Conservation (phyloP, 73 alveolate species). For the Durusdinium trenchii region DNA sequence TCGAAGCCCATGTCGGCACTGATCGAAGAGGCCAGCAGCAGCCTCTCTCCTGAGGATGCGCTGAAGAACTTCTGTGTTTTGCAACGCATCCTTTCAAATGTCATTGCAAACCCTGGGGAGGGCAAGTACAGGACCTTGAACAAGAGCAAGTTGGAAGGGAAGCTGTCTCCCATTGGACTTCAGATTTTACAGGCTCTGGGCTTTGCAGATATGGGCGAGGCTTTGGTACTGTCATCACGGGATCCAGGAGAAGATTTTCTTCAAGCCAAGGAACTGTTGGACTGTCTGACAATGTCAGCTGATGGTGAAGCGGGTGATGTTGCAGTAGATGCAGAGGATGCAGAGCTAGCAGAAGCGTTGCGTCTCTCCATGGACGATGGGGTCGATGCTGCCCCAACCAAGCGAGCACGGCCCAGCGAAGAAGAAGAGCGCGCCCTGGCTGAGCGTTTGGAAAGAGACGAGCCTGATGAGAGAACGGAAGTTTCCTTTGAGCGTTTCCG, state of each 20-base stretch:
- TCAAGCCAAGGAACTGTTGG: conserved; percentile 57
- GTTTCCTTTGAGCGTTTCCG: conserved; percentile 91
- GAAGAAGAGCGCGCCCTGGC: conserved; percentile 46
- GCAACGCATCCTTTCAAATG: conserved; percentile 7
- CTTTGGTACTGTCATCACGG: conserved; percentile 42
- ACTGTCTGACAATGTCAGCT: conserved; percentile 50
- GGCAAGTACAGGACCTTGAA: conserved; percentile 65
- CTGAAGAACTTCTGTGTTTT: conserved; percentile 33
- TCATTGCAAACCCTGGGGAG: conserved; percentile 8
- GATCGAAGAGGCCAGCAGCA: conserved; percentile 58
- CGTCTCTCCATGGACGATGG: conserved; percentile 31
- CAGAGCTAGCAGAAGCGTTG: conserved; percentile 61
- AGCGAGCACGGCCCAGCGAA: conserved; percentile 24
- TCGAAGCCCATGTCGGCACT: conserved; percentile 50
- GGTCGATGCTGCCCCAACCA: background rate
- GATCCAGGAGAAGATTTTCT: conserved; percentile 45
- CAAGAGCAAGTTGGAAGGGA: conserved; percentile 62
- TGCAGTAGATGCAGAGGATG: background rate
- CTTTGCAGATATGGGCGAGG: conserved; percentile 62
- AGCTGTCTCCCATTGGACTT: conserved; percentile 37
- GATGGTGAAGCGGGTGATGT: conserved; percentile 23
- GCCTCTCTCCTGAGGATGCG: conserved; percentile 47
- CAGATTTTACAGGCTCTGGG: conserved; percentile 44
- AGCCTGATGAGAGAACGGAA: conserved; percentile 58
- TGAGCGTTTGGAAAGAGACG: conserved; percentile 49